Base-by-base conservation (phyloP, 2,329 filamentous ascomycete genomes). In the Epichloe bromicola region DNA sequence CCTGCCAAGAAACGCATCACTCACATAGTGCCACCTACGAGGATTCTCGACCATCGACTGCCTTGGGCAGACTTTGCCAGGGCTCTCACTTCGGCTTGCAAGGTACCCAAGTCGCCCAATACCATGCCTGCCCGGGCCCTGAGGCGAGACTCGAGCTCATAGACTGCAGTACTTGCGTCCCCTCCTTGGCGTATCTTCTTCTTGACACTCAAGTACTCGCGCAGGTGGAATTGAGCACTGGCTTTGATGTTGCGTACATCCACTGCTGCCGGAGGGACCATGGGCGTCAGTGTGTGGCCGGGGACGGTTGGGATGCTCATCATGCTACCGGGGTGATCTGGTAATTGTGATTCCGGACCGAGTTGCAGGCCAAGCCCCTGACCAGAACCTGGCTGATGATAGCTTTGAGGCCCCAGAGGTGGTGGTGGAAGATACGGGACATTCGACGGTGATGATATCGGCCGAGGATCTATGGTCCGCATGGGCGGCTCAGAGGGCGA, bases 11-110 rank as follows among this genome's bases (percentile, higher is more conserved):
- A n/a, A 45, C 8, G 43, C 47, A 19, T 5, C n/a, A 45, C 74
- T 70, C 58, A 79, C 75, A 78, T 61, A 15, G 73, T 58, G 1
- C 74, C 74, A 3, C 77, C 75, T 1, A 79, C 59, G 14, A 78
- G 57, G 70, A 74, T 77, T 54, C 69, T 69, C 45, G 75, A 68
- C 74, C 75, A 79, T 37, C 77, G 68, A 43, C 73, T 69, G 36
- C 65, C 64, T 60, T 79, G 73, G 1, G 70, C 72, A 11, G 60
- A 63, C 56, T 67, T 72, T 36, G 68, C 66, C 42, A 77, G 57
- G 3, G 62, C 63, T 4, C 67, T 63, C 3, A 79, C 67, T 54
- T 74, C 68, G 20, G 64, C 62, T 19, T 74, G 65, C 55, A 80
- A 59, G 1, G 58, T 61, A 40, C 64, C 67, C 54, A 80, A 57